These are phyloP conservation scores for Rhynchospora breviuscula DNA, from an alignment of 176 grass and related monocot genomes.

Conservation along the genomic window DNA sequence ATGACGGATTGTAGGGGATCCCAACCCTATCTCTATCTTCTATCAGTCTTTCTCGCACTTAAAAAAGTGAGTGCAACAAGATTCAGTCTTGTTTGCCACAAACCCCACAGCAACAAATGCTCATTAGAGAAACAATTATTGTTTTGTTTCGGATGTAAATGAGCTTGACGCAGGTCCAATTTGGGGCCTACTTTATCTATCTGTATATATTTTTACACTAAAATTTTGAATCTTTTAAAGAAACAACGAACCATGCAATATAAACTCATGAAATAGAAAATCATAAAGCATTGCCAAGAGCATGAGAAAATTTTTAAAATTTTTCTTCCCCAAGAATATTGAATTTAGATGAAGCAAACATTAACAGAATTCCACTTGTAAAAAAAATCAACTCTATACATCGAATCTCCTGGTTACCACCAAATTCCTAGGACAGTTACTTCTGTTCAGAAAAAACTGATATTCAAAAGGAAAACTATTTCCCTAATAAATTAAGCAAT, in stretches of 20 bases:
- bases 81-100: slow-evolving; percentile 1
- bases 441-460: background rate
- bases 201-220: background rate
- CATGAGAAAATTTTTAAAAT: background rate
- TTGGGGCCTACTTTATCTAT: background rate
- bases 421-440: background rate
- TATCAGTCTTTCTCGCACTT: background rate
- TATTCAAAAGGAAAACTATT: background rate
- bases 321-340: background rate
- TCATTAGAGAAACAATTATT: background rate
- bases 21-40: slow-evolving; percentile 1
- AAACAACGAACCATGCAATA: background rate
- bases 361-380: background rate
- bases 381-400: background rate
- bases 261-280: too few relatives aligned
- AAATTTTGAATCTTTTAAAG: background rate
- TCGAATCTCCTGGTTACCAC: background rate
- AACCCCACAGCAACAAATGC: slow-evolving; percentile 9
- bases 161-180: background rate
- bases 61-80: background rate
- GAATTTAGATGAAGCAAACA: background rate
- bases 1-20: background rate
- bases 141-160: background rate
- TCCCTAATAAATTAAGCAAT: background rate
- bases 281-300: background rate